Evolutionary conservation across 352 stramenopile species (phyloP), one percentile per base, ranked within the genome.

Genomic region (Phytophthora citricola): DNA sequence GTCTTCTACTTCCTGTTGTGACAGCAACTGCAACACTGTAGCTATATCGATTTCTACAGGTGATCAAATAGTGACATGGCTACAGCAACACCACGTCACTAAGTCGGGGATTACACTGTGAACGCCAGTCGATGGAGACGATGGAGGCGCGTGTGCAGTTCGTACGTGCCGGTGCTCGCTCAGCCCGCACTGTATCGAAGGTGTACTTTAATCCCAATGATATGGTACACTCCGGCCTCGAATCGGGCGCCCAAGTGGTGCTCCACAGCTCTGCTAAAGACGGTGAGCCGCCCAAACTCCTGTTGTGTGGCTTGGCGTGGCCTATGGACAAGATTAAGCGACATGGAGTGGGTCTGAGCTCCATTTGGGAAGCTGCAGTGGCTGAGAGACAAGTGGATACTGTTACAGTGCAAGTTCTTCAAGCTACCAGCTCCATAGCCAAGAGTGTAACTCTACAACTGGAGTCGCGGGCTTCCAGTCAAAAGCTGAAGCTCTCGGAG

Each of bases 281-380:
- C 2, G 40, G 48, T 39, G 58, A 55, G 3, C 17, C 44, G 9
- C n/a, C 17, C 0, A 56, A 60, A 27, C 69, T 90, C 29, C 45
- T 94, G 36, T 51, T 92, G 22, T 90, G 83, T 39, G 84, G 85
- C 8, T 29, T 92, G 48, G 84, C 78, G 46, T 90, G 83, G 80
- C 82, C 83, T 10, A 85, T 92, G 59, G 79, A 92, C 52, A 92
- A 87, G 48, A 79, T 92, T 70, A 87, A 88, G 63, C 79, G 78
- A 15, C 72, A 72, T 22, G 60, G 76, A 39, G 77, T 92, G 9
- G 86, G 83, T 45, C 60, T 94, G 3, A 91, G 81, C 72, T 77
- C 69, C 57, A 86, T 94, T 68, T 94, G 86, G 86, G 85, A 92
- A 64, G 73, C 71, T 7, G 67, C 74, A 31, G 60, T 89, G 1